Conservation (phyloP, 768 basidiomycete species). For the Kwoniella pini region DNA sequence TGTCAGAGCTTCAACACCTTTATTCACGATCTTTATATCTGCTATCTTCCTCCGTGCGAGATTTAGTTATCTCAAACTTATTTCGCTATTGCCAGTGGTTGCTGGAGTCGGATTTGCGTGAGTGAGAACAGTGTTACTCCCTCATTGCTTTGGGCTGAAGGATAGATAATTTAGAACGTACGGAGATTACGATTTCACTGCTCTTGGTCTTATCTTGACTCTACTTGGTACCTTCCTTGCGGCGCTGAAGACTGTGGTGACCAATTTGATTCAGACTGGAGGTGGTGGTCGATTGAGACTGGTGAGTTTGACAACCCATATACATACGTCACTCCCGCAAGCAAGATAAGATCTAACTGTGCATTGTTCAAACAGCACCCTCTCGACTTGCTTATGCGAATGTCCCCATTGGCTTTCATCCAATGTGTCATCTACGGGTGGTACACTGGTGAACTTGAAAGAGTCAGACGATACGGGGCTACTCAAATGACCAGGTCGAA, state of each 20-base stretch:
- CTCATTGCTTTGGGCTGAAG: background rate
- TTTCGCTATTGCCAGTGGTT: constrained; percentile 80
- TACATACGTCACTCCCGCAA: too few species aligned
- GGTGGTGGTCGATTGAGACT: constrained; percentile 53
- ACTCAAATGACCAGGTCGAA: constrained; percentile 59
- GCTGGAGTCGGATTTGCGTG: constrained; percentile 89
- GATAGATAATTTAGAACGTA: constrained; percentile 69
- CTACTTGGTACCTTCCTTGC: constrained; percentile 88
- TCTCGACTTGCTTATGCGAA: constrained; percentile 80
- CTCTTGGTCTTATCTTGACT: constrained; percentile 80
- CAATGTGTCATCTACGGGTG: constrained; percentile 79
- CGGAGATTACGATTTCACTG: constrained; percentile 91
- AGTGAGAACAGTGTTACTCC: too few species aligned
- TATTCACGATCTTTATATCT: constrained; percentile 84
- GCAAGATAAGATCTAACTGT: too few species aligned
- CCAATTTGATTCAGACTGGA: constrained; percentile 66
- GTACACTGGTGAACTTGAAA: constrained; percentile 74
- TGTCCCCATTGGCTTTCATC: constrained; percentile 87
- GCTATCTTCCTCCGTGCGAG: constrained; percentile 66
- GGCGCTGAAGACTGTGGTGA: constrained; percentile 88
- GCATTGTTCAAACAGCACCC: constrained; percentile 61
- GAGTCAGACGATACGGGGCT: constrained; percentile 61
- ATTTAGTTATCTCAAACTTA: constrained; percentile 65
- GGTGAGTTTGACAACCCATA: constrained; percentile 28
- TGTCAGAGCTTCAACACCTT: constrained; percentile 84